Conservation (phyloP, 805 yeast species). For the Metschnikowia gruessii region DNA sequence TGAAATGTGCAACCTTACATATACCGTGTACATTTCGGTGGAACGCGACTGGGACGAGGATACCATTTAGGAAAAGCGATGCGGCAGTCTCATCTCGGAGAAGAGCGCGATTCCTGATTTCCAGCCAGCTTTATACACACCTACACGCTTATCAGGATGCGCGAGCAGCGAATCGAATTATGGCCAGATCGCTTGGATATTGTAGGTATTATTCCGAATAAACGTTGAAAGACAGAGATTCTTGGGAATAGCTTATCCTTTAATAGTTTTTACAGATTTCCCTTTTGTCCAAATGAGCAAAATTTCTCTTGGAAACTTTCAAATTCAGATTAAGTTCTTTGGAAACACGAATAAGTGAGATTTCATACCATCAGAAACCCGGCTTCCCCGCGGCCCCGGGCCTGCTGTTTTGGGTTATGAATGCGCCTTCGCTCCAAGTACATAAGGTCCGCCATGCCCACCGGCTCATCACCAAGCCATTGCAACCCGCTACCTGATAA, state of each 20-base stretch:
- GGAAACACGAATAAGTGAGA: background rate
- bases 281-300: too few relatives aligned
- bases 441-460: background rate
- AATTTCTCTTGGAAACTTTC: too few relatives aligned
- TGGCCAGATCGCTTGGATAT: background rate
- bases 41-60: too few relatives aligned
- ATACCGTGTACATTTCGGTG: too few relatives aligned
- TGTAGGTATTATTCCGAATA: background rate
- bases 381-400: background rate
- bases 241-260: too few relatives aligned
- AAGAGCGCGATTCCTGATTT: background rate
- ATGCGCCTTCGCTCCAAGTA: background rate
- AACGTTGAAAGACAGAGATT: too few relatives aligned
- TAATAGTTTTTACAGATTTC: too few relatives aligned
- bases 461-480: background rate
- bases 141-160: background rate
- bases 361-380: background rate
- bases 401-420: background rate
- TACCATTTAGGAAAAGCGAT: conserved; percentile 1
- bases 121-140: background rate
- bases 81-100: conserved; percentile 2
- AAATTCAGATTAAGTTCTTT: too few relatives aligned
- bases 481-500: too few relatives aligned
- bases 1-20: too few relatives aligned
- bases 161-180: background rate